Evolutionary conservation across 768 basidiomycete genomes (phyloP).

Genomic region (Lactarius tabidus): DNA sequence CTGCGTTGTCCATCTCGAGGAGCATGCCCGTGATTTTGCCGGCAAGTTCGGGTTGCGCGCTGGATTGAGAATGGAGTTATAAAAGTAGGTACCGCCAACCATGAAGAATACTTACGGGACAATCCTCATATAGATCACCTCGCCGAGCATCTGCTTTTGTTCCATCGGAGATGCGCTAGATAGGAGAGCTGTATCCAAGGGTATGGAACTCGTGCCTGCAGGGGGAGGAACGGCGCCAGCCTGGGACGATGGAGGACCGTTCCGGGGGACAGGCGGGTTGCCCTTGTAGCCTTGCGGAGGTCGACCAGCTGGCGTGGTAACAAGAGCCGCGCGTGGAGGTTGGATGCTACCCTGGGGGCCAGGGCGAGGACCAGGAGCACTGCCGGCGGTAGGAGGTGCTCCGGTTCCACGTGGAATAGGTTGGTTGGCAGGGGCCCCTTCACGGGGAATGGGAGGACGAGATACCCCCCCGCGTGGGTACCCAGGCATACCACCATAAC

Average conservation of each 20-base stretch:
- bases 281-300: constrained; percentile 33
- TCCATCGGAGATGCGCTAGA: constrained; percentile 64
- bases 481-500: constrained; percentile 64
- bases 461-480: constrained; percentile 61
- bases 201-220: constrained; percentile 44
- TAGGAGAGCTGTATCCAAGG: constrained; percentile 59
- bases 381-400: constrained; percentile 41
- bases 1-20: constrained; percentile 97
- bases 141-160: constrained; percentile 99
- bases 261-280: constrained; percentile 34
- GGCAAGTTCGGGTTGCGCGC: constrained; percentile 81
- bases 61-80: constrained; percentile 37
- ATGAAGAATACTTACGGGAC: constrained; percentile 52
- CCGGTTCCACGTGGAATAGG: constrained; percentile 63
- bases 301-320: constrained; percentile 43
- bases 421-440: constrained; percentile 54
- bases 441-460: constrained; percentile 61
- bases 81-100: constrained; percentile 22
- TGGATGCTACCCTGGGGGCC: constrained; percentile 46
- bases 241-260: constrained; percentile 32
- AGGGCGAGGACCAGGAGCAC: constrained; percentile 54
- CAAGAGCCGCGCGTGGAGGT: constrained; percentile 44
- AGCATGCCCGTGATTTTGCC: constrained; percentile 99
- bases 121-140: constrained; percentile 92
- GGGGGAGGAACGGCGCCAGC: constrained; percentile 42